Evolutionary conservation across 208 protist genomes (phyloP).

Genomic region (Entamoeba nuttalli): DNA sequence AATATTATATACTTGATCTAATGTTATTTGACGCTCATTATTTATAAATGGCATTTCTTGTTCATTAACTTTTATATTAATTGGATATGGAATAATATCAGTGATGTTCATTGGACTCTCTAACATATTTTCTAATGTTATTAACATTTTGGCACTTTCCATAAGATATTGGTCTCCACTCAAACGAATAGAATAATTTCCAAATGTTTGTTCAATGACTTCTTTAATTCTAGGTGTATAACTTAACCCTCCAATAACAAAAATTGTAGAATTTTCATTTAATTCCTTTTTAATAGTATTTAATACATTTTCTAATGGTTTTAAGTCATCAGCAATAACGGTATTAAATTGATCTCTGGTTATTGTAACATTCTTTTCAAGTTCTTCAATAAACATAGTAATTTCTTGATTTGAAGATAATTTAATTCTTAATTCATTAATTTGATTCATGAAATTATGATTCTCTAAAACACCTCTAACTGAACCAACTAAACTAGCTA

Average conservation of each 20-base stretch:
- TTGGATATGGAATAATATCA: not conserved
- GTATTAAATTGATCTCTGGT: not conserved
- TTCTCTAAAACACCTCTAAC: not conserved
- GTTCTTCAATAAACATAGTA: not conserved
- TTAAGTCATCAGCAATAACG: not conserved
- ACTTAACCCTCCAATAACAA: not conserved
- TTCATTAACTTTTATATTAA: not conserved
- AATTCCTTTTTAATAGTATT: not conserved
- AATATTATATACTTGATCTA: not conserved
- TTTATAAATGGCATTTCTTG: not conserved
- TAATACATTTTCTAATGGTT: not conserved
- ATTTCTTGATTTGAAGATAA: not conserved
- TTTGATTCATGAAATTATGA: not conserved
- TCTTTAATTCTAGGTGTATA: not conserved
- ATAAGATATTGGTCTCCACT: not conserved
- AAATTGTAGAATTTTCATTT: not conserved
- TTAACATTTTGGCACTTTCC: not conserved
- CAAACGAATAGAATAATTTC: not conserved
- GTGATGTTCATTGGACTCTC: not conserved
- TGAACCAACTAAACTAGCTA: not conserved
- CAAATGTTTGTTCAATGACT: not conserved
- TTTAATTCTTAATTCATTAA: not conserved
- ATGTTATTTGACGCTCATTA: not conserved
- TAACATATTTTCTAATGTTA: not conserved
- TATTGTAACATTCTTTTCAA: not conserved